Base-by-base conservation (phyloP, 495 filamentous ascomycete species). In the Astrocystis sublimbata region DNA sequence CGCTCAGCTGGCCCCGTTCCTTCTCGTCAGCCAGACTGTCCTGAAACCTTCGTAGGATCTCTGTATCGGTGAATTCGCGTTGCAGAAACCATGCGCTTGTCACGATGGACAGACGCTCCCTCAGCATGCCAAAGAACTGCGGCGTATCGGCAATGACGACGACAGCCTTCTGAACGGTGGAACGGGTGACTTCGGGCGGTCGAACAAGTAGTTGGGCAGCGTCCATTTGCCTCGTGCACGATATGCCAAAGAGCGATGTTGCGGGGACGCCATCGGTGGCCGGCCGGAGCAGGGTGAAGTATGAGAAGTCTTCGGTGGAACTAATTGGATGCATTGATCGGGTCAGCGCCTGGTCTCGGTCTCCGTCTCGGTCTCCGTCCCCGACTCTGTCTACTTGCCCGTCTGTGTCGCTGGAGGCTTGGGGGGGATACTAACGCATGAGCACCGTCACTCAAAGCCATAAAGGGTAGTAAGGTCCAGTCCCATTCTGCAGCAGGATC, bases 101-200 rank as follows among this genome's bases (percentile, higher is more conserved):
- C 23, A 98, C 93, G 49, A 96, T 86, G 35, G 88, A 88, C 49
- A 97, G 74, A 70, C 92, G 88, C 76, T 96, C 91, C 70, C 91
- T 84, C 67, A 92, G 76, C 76, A 89, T 85, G 35, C 89, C 89
- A 66, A 92, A 89, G 70, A 86, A 84, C 66, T 90, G 88, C 10
- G 94, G 94, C 62, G 85, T 92, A 75, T 96, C 92, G 47, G 92
- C 91, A 65, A 98, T 91, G 49, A 96, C 93, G 57, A 98, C 93
- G n/a, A 98, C 92, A 7, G 94, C 94, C 76, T 98, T 98, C 72
- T 98, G 94, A 31, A 98, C 94, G 3, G 94, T 97, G 51, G 90
- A 94, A 60, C 94, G 83, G 7, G 94, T 98, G 56, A 98, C 94
- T 53, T 98, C 96, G 28, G 90, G 80, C 1, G 92, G 88, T 46